These are phyloP conservation scores for Heliamphora exappendiculata DNA, from an alignment of 148 eudicot genomes.

Conservation along the genomic window DNA sequence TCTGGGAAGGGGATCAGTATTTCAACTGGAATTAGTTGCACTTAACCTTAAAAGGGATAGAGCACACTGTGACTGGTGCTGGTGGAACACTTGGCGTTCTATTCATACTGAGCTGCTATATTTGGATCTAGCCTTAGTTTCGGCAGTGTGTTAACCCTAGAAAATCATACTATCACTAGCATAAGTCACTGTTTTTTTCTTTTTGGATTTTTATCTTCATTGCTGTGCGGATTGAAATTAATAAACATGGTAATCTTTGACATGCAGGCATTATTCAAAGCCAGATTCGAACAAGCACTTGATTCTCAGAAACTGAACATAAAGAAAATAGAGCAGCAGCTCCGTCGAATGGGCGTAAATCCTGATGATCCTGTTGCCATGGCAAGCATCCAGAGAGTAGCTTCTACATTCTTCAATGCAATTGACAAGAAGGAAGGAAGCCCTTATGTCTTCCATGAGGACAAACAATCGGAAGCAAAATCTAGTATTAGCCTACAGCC, in stretches of 20 bases:
- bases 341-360: constrained; percentile 74
- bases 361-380: constrained; percentile 98
- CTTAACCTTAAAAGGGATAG: neutral
- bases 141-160: neutral
- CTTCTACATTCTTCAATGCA: constrained; percentile 91
- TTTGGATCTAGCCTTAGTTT: neutral
- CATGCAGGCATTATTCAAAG: constrained; percentile 92
- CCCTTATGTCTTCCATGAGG: constrained; percentile 79
- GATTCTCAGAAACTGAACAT: constrained; percentile 96
- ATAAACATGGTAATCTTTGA: neutral
- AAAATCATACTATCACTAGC: neutral
- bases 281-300: constrained; percentile 98
- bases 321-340: constrained; percentile 83
- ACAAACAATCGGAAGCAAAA: constrained; percentile 22
- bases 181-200: neutral
- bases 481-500: constrained; percentile 21
- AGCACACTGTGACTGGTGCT: neutral
- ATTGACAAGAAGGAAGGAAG: constrained; percentile 84
- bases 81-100: neutral
- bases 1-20: neutral
- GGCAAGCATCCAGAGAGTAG: constrained; percentile 95
- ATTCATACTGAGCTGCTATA: neutral
- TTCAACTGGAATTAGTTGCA: neutral
- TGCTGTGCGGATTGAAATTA: neutral
- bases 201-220: neutral